phyloP scores from a whole-genome alignment of 2,329 filamentous ascomycete genomes.

The Amauroascus verrucosus region DNA sequence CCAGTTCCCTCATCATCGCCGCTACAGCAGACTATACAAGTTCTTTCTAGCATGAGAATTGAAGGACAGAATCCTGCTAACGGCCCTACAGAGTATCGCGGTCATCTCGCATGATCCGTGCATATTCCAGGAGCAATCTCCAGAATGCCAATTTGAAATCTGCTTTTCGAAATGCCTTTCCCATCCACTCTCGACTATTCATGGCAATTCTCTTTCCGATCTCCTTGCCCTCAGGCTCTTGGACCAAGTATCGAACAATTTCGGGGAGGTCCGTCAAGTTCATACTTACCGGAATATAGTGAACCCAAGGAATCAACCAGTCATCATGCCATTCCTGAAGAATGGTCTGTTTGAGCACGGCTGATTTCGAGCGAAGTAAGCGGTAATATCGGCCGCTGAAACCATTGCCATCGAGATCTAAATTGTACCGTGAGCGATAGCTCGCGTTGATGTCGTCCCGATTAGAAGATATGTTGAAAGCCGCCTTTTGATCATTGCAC shows the following conservation, averaged over 20 bases:
- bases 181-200: conserved; percentile 46
- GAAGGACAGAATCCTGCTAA: too few relatives aligned
- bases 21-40: not conserved
- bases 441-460: conserved; percentile 28
- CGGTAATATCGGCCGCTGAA: conserved; percentile 46
- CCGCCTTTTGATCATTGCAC: conserved; percentile 23
- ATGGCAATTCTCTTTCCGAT: conserved; percentile 45
- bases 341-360: conserved; percentile 45
- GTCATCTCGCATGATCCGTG: conserved; percentile 6
- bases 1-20: too few relatives aligned
- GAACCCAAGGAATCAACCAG: conserved; percentile 46
- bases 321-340: conserved; percentile 51
- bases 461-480: conserved; percentile 22
- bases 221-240: conserved; percentile 38
- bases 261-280: conserved; percentile 45
- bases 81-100: conserved; percentile 3
- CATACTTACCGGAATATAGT: conserved; percentile 47
- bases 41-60: too few relatives aligned
- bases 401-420: conserved; percentile 49
- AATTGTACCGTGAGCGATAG: conserved; percentile 34
- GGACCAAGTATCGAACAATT: conserved; percentile 39
- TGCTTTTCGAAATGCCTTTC: conserved; percentile 44
- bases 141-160: conserved; percentile 54
- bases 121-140: conserved; percentile 48
- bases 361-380: conserved; percentile 40